phyloP scores from a whole-genome alignment of 176 grass and related monocot genomes.

The Phoenix roebelenii region DNA sequence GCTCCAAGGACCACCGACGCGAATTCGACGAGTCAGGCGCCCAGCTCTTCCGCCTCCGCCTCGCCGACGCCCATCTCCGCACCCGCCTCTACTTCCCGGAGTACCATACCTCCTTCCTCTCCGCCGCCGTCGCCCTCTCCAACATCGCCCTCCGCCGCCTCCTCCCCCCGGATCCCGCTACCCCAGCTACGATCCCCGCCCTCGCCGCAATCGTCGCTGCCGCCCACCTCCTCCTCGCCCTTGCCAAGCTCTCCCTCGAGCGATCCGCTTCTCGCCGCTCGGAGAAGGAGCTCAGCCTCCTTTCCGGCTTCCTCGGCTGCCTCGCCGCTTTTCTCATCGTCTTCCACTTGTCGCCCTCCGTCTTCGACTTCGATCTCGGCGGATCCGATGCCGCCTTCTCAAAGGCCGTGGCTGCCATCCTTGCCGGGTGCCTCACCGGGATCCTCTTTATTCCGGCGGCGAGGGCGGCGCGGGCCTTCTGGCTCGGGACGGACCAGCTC shows the following conservation, averaged over 20 bases:
- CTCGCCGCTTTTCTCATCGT: conserved; percentile 20
- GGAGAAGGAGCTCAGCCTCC: conserved; percentile 36
- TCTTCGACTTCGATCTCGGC: conserved; percentile 13
- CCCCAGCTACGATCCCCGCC: conserved; percentile 5
- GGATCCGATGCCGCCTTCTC: background rate
- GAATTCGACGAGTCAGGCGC: conserved; percentile 50
- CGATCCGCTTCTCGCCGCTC: conserved; percentile 36
- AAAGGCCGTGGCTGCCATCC: background rate
- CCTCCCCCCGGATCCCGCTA: conserved; percentile 3
- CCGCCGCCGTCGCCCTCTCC: conserved; percentile 27
- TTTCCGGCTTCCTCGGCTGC: conserved; percentile 24
- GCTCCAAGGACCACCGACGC: background rate
- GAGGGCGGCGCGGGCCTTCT: conserved; percentile 57
- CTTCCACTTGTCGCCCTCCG: conserved; percentile 24
- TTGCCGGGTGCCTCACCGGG: conserved; percentile 30
- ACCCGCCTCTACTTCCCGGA: conserved; percentile 52
- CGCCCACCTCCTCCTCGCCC: conserved; percentile 38
- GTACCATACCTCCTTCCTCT: conserved; percentile 35
- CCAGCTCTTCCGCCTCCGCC: conserved; percentile 80
- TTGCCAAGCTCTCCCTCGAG: conserved; percentile 22
- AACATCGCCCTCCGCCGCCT: conserved; percentile 31
- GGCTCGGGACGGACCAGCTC: conserved; percentile 79
- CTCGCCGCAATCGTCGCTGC: conserved; percentile 26
- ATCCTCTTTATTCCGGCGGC: conserved; percentile 49
- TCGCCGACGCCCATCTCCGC: conserved; percentile 40